phyloP scores from a whole-genome alignment of 139 green algal species.

The Micractinium conductrix region DNA sequence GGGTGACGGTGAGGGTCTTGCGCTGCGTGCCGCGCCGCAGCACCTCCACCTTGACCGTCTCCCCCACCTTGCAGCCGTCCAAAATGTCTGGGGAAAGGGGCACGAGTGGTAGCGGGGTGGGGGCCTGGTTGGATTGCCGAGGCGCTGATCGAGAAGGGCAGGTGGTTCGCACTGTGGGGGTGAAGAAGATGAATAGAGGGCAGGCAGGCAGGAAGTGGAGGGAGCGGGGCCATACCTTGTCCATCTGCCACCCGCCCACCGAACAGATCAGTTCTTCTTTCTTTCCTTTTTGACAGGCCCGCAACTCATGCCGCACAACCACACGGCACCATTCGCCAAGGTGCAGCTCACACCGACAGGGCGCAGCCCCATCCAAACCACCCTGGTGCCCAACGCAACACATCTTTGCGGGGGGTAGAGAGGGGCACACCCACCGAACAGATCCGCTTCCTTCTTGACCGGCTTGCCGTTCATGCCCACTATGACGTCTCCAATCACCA shows the following conservation, averaged over 20 bases:
- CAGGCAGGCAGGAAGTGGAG: background rate
- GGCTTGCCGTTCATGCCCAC: slow-evolving; percentile 56
- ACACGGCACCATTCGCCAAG: no score
- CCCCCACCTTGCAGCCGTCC: slow-evolving; percentile 59
- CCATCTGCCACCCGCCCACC: background rate
- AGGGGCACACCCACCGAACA: slow-evolving; percentile 51
- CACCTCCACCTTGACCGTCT: slow-evolving; percentile 55
- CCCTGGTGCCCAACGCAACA: background rate
- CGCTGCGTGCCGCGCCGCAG: slow-evolving; percentile 36
- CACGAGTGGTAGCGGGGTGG: background rate
- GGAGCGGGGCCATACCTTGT: background rate
- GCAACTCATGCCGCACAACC: no score
- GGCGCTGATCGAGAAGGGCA: no score
- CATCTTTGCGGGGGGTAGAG: no score
- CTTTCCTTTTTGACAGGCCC: no score
- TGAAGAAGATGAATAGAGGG: background rate
- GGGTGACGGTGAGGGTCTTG: slow-evolving; percentile 37
- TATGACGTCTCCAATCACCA: slow-evolving; percentile 69
- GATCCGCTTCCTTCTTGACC: slow-evolving; percentile 61
- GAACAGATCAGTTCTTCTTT: no score
- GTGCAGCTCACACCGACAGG: background rate
- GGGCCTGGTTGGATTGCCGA: background rate
- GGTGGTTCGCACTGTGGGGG: no score
- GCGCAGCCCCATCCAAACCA: background rate
- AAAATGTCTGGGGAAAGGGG: slow-evolving; percentile 36